These are phyloP conservation scores for Amaranthus hypochondriacus DNA, from an alignment of 148 eudicot species.

Conservation along the genomic window DNA sequence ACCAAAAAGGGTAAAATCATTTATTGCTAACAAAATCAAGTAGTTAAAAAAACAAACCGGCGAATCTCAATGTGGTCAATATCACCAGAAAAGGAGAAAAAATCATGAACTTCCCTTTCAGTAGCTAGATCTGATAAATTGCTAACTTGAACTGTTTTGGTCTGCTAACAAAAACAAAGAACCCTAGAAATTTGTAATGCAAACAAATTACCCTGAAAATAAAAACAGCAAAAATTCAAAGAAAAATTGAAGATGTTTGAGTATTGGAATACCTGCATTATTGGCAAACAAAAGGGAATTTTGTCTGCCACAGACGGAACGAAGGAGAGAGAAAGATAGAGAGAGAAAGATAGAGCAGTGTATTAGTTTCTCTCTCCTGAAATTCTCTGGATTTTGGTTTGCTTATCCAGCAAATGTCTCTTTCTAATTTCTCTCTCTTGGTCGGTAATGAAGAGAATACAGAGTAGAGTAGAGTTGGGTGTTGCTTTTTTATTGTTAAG, in stretches of 20 bases:
- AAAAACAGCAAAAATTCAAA: not conserved
- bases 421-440: too few species aligned
- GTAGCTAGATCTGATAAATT: slow-evolving; percentile 93
- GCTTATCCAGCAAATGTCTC: too few species aligned
- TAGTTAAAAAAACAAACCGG: slow-evolving; percentile 34
- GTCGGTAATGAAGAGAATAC: too few species aligned
- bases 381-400: too few species aligned
- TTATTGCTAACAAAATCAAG: not conserved
- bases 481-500: not conserved
- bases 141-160: slow-evolving; percentile 67
- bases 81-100: slow-evolving; percentile 94
- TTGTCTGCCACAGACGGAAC: not conserved
- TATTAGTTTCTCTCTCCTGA: too few species aligned
- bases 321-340: too few species aligned
- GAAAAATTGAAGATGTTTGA: not conserved
- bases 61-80: slow-evolving; percentile 68
- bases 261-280: not conserved
- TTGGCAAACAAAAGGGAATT: not conserved
- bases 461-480: not conserved
- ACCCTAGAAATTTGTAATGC: not conserved
- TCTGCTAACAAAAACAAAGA: slow-evolving; percentile 29
- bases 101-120: slow-evolving; percentile 80
- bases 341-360: too few species aligned
- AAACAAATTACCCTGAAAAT: not conserved
- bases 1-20: slow-evolving; percentile 7